Base-by-base conservation (phyloP, 177 flowering plant species). In the Vitis hybrid region DNA sequence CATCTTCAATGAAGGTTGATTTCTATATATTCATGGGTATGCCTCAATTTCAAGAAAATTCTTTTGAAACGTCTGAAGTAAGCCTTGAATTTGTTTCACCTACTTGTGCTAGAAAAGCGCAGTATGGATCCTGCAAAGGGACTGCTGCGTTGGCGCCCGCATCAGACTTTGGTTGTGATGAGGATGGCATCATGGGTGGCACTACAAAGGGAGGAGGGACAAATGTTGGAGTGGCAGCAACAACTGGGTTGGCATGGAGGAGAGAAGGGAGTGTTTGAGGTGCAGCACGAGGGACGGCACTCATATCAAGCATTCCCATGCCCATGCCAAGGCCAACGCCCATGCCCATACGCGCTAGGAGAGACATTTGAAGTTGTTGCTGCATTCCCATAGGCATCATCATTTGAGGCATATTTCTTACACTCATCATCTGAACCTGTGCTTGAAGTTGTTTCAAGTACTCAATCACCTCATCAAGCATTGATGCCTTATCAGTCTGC, bases 401-500 rank as follows among this genome's bases (percentile, higher is more conserved):
- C 87, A 83, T 79, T 8, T 77, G 88, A 11, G 88, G 82, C 81
- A 82, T 78, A 62, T 54, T 78, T 66, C 77, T 75, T 20, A 69
- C n/a, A 69, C 79, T 86, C 89, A 86, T 82, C 79, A 86, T 68
- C 50, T 82, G 85, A 17, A 88, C 77, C 62, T 88, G 92, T 60
- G 87, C 79, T 84, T 88, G 86, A 1, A 88, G 89, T 63, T 86
- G 88, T 47, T 88, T 86, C 68, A 86, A 69, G 76, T 86, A 85
- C 31, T 82, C 85, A 4, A 85, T 85, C 76, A 85, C 92, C 59
- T 86, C 91, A 69, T 88, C 91, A 1, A 88, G 80, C 85, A 88
- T 85, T 47, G 90, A 88, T n/a, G 87, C 90, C 79, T 88, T 88
- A 73, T 88, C 92, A 5, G 88, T 83, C 92, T 88, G 73, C 20